These are phyloP conservation scores for Globisporangium cylindrosporum DNA, from an alignment of 352 stramenopile species.

Conservation along the genomic window DNA sequence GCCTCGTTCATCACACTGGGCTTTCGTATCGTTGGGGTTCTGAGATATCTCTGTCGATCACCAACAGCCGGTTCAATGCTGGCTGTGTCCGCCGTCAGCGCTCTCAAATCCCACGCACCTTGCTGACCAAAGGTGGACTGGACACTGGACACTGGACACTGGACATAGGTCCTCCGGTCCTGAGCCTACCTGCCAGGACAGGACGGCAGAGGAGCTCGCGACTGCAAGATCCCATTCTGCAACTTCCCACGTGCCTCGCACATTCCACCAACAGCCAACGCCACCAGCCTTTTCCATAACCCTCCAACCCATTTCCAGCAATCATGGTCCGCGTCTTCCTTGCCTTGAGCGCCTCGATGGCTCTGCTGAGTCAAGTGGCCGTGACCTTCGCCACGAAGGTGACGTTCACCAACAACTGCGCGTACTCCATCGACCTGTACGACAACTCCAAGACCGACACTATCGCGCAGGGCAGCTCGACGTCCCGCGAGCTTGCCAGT, in stretches of 20 bases:
- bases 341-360: conserved; percentile 28
- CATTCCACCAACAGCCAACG: neutral
- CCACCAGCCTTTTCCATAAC: neutral
- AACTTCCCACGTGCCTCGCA: conserved; percentile 15
- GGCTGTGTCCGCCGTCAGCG: conserved; percentile 4
- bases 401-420: conserved; percentile 55
- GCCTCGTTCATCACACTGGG: neutral
- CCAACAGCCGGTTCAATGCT: conserved; percentile 8
- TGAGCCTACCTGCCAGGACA: neutral
- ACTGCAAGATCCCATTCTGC: conserved; percentile 7
- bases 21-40: neutral
- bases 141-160: conserved; percentile 6
- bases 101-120: neutral
- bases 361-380: conserved; percentile 26
- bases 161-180: neutral
- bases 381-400: conserved; percentile 35
- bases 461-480: conserved; percentile 34
- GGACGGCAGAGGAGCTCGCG: neutral
- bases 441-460: conserved; percentile 47
- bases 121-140: conserved; percentile 8
- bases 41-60: conserved; percentile 16
- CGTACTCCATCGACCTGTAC: conserved; percentile 45
- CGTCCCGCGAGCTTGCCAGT: conserved; percentile 28
- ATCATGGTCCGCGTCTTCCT: conserved; percentile 48
- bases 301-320: neutral